These are phyloP conservation scores for Anethum foeniculum DNA, from an alignment of 140 eudicot species.

Conservation along the genomic window DNA sequence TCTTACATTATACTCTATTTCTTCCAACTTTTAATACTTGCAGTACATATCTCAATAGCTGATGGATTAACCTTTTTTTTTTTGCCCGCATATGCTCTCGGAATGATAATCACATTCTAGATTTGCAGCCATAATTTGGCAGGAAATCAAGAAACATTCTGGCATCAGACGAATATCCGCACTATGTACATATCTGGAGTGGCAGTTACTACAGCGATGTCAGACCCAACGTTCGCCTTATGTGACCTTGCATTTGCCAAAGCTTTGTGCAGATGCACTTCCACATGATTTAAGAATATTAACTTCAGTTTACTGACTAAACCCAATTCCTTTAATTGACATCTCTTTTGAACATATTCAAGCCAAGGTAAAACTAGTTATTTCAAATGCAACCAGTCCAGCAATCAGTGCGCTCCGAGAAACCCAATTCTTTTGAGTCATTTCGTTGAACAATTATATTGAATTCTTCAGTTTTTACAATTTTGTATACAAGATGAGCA, in stretches of 20 bases:
- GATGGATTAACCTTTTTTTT: too few species aligned
- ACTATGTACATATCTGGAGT: conserved; percentile 73
- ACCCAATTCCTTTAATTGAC: conserved; percentile 70
- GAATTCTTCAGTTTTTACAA: conserved; percentile 54
- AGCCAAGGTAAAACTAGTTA: conserved; percentile 39
- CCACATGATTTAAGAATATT: conserved; percentile 68
- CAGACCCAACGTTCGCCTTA: conserved; percentile 56
- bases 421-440: conserved; percentile 76
- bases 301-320: conserved; percentile 66
- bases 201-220: conserved; percentile 68
- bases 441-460: conserved; percentile 34
- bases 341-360: conserved; percentile 52
- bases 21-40: too few species aligned
- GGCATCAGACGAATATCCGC: conserved; percentile 38
- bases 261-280: conserved; percentile 30
- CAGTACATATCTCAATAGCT: too few species aligned
- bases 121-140: conserved; percentile 51
- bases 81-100: too few species aligned
- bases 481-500: conserved; percentile 42
- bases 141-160: conserved; percentile 42
- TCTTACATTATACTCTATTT: too few species aligned
- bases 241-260: conserved; percentile 81
- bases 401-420: conserved; percentile 84
- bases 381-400: conserved; percentile 77
- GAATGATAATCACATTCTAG: too few species aligned